Evolutionary conservation across 257 asterid species (phyloP), one percentile per base, ranked within the genome.

Genomic region (Solanum piurae): DNA sequence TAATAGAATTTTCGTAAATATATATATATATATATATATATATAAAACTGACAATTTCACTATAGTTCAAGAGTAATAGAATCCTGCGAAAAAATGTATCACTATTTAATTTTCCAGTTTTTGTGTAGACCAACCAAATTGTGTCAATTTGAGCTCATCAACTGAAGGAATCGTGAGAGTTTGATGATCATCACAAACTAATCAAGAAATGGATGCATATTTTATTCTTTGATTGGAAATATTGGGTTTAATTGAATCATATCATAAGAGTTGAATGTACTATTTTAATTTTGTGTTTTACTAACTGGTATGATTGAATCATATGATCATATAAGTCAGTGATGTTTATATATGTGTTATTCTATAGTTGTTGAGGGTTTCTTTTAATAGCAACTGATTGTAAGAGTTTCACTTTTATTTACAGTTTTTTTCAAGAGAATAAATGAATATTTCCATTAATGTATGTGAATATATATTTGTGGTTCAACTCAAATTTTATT

Each of bases 141-240:
- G 40, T 5, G 16, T 58, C 73, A 90, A 88, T 83, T 25, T 85
- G 14, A 89, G 72, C 33, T 85, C 89, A 72, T 88, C 93, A 29
- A 72, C 66, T 88, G 89, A 87, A 55, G 88, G 68, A 66, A 89
- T 91, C 69, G n/a, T 86, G 86, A 93, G 94, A 89, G 42, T 80
- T 80, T 80, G 29, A 80, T 46, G 10, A 44, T 44, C 18, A 27
- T 18, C 5, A 9, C n/a, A 12, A 12, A n/a, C 64, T 29, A 25
- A 44, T 44, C 38, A 79, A 55, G 82, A 58, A 58, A 21, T 83
- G 58, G 49, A 83, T 83, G 87, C 86, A 62, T 89, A 86, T 87
- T 68, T 73, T 89, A 83, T 89, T 86, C 64, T 42, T 89, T 89
- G 76, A 74, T 84, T 87, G 83, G 88, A 83, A 76, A 80, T 14